Base-by-base conservation (phyloP, 225 moss, liverwort and hornwort genomes). In the Marchantia paleacea region DNA sequence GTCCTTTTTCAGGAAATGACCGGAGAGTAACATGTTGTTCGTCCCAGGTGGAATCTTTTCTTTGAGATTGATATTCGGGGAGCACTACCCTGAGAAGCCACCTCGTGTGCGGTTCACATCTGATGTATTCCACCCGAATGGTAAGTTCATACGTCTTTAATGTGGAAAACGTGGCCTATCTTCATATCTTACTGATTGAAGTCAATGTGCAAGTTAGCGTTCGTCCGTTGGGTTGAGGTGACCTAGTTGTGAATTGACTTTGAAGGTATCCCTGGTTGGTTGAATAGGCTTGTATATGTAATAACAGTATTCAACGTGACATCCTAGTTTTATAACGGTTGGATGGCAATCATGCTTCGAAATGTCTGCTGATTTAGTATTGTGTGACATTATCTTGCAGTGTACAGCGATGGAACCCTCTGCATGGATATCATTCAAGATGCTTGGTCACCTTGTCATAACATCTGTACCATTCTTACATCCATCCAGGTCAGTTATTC, bases 361-460 rank as follows among this genome's bases (percentile, higher is more conserved):
- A 2, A 25, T 12, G 12, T 18, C 18, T 29, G 68, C 10, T 30
- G 9, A n/a, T 29, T 7, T 62, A n/a, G 3, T 30, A 11, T 47
- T 50, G 20, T 30, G 70, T 69, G 30, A 22, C 10, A 28, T 14
- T 7, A 55, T 65, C 29, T 54, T 80, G 82, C 89, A 90, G 90
- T 90, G 55, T 90, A 90, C 80, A 90, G 84, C 64, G 90, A 90
- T 77, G 90, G 90, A 73, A 90, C 90, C 11, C 85, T 90, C 64
- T 90, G 90, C 78, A 90, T 90, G 90, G 90, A 90, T 75, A 87
- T 90, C 25, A 87, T 90, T 54, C 90, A 90, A 73, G 90, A 90
- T 78, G 87, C 87, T 50, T 90, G 90, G 90, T 90, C 90, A 30
- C 90, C 90, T 18, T 90, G 90, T 77, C 90, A 90, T 71, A 90